These are phyloP conservation scores for Quercus alba DNA, from an alignment of 306 rosid genomes.

Conservation along the genomic window DNA sequence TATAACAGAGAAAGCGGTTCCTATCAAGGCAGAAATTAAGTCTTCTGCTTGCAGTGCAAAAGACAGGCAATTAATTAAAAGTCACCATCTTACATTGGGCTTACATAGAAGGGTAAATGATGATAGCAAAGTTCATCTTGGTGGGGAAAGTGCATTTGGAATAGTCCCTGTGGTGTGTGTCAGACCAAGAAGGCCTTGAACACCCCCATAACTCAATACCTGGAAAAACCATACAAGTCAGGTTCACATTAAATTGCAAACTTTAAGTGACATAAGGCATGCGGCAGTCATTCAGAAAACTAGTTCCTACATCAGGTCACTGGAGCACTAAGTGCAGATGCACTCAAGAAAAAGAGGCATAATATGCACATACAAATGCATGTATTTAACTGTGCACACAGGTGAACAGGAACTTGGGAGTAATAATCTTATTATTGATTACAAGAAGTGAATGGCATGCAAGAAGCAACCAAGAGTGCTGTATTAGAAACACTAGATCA, in stretches of 20 bases:
- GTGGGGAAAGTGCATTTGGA: constrained; percentile 50
- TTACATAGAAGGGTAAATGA: constrained; percentile 55
- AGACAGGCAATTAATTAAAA: not conserved
- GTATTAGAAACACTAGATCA: not conserved
- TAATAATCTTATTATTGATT: not conserved
- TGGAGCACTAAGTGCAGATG: constrained; percentile 2
- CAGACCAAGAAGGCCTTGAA: constrained; percentile 71
- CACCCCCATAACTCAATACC: constrained; percentile 59
- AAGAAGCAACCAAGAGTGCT: not conserved
- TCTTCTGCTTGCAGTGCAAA: not conserved
- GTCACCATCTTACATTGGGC: constrained; percentile 35
- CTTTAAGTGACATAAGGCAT: not conserved
- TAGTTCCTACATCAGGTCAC: not conserved
- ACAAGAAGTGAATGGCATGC: not conserved
- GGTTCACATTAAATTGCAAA: not conserved
- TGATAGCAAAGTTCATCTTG: constrained; percentile 46
- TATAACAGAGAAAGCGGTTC: not conserved
- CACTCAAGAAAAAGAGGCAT: constrained; percentile 5
- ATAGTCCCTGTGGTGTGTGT: constrained; percentile 57
- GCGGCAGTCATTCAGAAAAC: not conserved
- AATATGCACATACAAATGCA: not conserved
- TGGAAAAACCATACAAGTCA: constrained; percentile 26
- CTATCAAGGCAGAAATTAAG: not conserved
- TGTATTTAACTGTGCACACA: not conserved
- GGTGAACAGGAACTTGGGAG: not conserved